phyloP scores from a whole-genome alignment of 2,329 filamentous ascomycete species.

The Pseudogymnoascus sp. region DNA sequence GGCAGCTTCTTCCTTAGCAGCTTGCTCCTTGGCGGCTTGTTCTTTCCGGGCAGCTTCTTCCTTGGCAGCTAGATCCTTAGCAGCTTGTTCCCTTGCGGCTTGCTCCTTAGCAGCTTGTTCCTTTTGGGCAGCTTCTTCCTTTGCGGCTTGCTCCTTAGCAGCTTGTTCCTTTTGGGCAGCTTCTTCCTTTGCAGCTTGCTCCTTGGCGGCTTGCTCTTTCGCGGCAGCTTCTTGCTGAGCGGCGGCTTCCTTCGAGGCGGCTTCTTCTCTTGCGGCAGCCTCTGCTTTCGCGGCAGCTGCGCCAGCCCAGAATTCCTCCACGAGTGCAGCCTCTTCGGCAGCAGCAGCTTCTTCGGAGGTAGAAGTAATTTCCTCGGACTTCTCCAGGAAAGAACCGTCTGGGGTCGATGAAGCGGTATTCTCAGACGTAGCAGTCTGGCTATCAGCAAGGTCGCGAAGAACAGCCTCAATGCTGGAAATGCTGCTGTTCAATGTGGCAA shows the following conservation, averaged over 20 bases:
- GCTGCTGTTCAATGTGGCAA: not conserved
- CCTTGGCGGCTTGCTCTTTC: not conserved
- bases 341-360: not conserved
- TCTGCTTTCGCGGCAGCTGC: slow-evolving; percentile 4
- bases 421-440: not conserved
- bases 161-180: not conserved
- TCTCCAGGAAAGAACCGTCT: not conserved
- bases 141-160: not conserved
- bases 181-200: not conserved
- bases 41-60: not conserved
- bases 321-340: not conserved
- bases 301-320: not conserved
- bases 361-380: not conserved
- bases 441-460: not conserved
- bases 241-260: not conserved
- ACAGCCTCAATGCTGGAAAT: not conserved
- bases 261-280: not conserved
- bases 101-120: not conserved
- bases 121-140: not conserved
- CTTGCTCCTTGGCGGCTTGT: not conserved
- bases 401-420: not conserved
- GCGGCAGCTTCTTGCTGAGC: not conserved
- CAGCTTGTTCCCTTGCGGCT: not conserved
- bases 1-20: not conserved
- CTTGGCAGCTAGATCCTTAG: not conserved